phyloP scores from a whole-genome alignment of 192 early-diverging fungal species.

The Entomortierella chlamydospora region DNA sequence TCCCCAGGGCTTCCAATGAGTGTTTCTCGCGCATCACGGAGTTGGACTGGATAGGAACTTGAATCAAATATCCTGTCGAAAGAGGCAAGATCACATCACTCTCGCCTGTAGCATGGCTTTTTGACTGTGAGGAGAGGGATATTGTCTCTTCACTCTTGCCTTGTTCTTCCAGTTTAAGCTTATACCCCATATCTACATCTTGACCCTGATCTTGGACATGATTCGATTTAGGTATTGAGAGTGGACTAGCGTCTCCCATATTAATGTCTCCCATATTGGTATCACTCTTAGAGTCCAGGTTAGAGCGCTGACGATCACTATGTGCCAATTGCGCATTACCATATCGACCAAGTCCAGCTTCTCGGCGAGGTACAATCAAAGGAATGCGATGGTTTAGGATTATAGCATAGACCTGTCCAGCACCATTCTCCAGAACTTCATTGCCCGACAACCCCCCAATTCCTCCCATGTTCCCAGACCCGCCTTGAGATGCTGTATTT shows the following conservation, averaged over 20 bases:
- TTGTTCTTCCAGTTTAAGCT: background rate
- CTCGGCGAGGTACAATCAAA: slow-evolving; percentile 50
- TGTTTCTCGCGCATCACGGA: slow-evolving; percentile 60
- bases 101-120: background rate
- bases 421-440: slow-evolving; percentile 34
- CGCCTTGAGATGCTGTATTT: background rate
- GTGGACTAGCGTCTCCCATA: slow-evolving; percentile 1
- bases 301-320: too few relatives aligned
- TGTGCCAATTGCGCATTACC: background rate
- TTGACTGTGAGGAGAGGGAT: background rate
- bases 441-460: slow-evolving; percentile 26
- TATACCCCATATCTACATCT: slow-evolving; percentile 29
- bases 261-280: slow-evolving; percentile 1
- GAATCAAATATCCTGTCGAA: slow-evolving; percentile 62
- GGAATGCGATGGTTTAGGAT: slow-evolving; percentile 65
- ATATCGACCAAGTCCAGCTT: slow-evolving; percentile 2
- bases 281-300: slow-evolving; percentile 1
- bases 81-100: slow-evolving; percentile 60
- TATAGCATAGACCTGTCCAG: slow-evolving; percentile 57
- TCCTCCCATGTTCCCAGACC: slow-evolving; percentile 19
- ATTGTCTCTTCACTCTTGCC: background rate
- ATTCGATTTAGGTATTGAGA: slow-evolving; percentile 4
- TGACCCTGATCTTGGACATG: slow-evolving; percentile 13
- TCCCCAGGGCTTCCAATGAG: slow-evolving; percentile 46
- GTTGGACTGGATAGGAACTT: slow-evolving; percentile 53